Base-by-base conservation (phyloP, 139 green algal species). In the Deuterostichococcus epilithicus region DNA sequence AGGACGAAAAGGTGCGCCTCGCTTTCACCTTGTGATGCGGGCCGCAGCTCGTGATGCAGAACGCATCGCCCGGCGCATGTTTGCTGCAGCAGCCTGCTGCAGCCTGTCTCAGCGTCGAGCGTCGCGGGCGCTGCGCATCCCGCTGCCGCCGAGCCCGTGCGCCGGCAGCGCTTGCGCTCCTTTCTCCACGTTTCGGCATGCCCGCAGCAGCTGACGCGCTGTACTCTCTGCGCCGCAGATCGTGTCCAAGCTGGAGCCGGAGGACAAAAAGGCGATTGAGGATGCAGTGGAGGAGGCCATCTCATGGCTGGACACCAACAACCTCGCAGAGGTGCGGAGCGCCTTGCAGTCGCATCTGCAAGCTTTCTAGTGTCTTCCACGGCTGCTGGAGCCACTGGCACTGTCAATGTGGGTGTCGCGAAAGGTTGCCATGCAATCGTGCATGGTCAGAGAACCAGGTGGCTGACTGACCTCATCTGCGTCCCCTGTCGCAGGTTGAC, bases 241-340 rank as follows among this genome's bases (percentile, higher is more conserved):
- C 36, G 87, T 82, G 1, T 72, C 74, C 63, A 97, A 97, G 89
- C 80, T 99, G 36, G 77, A 87, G 13, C 72, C 88, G 1, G 88
- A 84, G 5, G 96, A 98, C 85, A 98, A 98, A 89, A 84, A 88
- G 73, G 94, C 84, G 67, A 93, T 98, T 44, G 88, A 96, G 83
- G 93, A 94, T 70, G 86, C 85, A 26, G 78, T 99, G 1, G 83
- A 97, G 0, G 91, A 88, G 0, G 83, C 90, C 3, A 93, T 99
- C 68, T 75, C 93, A 30, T 99, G 96, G 94, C 80, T 99, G 52
- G 96, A 99, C 80, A 71, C 70, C 77, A 99, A 99, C 89, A 92
- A 98, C 88, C 87, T 96, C 67, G 93, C 91, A 3, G 92, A 94
- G 81, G 84, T 85, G 47, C 5, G 28, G 22, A 4, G 36, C 0